Base-by-base conservation (phyloP, 2,329 filamentous ascomycete genomes). In the Aureobasidium namibiae region DNA sequence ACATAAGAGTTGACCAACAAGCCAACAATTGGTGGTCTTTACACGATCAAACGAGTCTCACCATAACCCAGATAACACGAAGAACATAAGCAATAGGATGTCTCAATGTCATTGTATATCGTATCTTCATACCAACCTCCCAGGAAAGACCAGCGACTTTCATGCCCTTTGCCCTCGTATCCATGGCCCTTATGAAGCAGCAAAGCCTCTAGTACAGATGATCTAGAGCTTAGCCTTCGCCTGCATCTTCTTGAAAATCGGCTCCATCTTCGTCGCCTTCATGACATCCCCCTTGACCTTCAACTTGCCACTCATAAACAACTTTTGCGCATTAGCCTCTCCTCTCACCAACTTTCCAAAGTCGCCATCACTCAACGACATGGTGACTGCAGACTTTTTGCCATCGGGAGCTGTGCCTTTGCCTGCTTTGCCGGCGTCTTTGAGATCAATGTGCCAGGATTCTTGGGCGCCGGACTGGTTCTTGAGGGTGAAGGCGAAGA, bases 221-320 rank as follows among this genome's bases (percentile, higher is more conserved):
- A 4, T 29, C 21, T 41, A 59, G 21, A 95, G 78, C 83, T 95
- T 95, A 67, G 89, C 83, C 81, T 90, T 89, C 69, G 78, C 80
- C 79, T 90, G 87, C 38, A 89, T 88, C 81, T 91, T 94, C 82
- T 90, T 91, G 65, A 96, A 78, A 69, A 97, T 88, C 41, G 90
- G 89, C 76, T 96, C 91, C 76, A 96, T 84, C 85, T 95, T 96
- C 62, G 92, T 96, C 38, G 94, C 89, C 84, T 96, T 96, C 92
- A 97, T 97, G 62, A 97, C 85, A 74, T 97, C 91, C 64, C 94
- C 94, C 84, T 91, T 95, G 73, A 97, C 84, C 88, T 97, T 99
- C 71, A 99, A 81, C 82, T 96, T 96, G 69, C 94, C 94, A n/a
- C 84, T 84, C 92, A 99, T 97, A 78, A 97, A 96, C 64, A 99